phyloP scores from a whole-genome alignment of 2,329 filamentous ascomycete genomes.

The Pyricularia sp. region DNA sequence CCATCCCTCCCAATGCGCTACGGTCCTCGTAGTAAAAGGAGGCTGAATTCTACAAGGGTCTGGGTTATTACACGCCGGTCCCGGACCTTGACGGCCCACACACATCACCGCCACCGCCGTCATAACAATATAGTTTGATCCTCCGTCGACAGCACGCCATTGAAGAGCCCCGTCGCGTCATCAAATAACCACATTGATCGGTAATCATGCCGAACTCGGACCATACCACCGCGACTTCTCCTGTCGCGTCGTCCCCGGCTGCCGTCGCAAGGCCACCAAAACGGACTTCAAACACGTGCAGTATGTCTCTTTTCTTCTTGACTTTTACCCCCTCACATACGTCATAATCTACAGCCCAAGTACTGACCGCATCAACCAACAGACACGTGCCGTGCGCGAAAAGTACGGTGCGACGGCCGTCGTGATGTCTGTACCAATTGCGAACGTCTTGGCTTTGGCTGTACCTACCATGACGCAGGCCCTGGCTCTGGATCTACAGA shows the following conservation, averaged over 20 bases:
- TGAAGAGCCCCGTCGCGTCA: background rate
- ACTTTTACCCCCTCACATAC: background rate
- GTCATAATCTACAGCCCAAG: background rate
- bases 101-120: background rate
- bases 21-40: background rate
- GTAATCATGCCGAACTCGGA: background rate
- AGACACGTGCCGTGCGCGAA: conserved; percentile 38
- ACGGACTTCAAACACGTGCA: conserved; percentile 35
- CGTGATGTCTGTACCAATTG: conserved; percentile 43
- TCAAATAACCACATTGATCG: background rate
- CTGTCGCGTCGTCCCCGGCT: background rate
- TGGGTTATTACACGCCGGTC: background rate
- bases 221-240: background rate
- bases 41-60: background rate
- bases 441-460: conserved; percentile 43
- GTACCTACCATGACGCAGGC: conserved; percentile 38
- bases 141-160: background rate
- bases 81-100: background rate
- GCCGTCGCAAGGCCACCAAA: conserved; percentile 14
- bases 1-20: background rate
- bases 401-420: conserved; percentile 44
- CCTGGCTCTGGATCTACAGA: conserved; percentile 9
- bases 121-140: background rate
- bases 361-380: background rate
- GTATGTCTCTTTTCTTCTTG: background rate